phyloP scores from a whole-genome alignment of 306 rosid species.

The Sicyos baderoa region DNA sequence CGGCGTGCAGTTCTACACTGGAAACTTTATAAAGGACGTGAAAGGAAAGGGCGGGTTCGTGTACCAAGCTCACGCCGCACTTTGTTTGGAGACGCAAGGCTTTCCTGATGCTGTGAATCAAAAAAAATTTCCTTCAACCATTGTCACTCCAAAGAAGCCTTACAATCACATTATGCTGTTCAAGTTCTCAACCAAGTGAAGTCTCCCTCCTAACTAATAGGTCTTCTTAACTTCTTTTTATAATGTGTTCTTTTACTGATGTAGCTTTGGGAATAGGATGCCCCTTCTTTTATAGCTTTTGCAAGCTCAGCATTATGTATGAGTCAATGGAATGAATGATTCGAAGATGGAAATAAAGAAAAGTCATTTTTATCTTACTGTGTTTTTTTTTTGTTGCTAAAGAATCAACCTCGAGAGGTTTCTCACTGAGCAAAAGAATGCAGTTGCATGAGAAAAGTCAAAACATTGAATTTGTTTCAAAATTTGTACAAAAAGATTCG shows the following conservation, averaged over 20 bases:
- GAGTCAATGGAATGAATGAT: not conserved
- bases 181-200: slow-evolving; percentile 43
- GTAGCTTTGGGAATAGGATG: slow-evolving; percentile 10
- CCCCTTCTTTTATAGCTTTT: not conserved
- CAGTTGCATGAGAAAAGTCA: no score
- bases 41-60: slow-evolving; percentile 63
- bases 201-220: slow-evolving; percentile 9
- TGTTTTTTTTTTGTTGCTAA: no score
- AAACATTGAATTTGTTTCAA: no score
- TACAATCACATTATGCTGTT: slow-evolving; percentile 47
- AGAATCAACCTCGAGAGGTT: no score
- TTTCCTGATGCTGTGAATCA: slow-evolving; percentile 70
- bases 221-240: not conserved
- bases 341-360: slow-evolving; percentile 14
- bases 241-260: not conserved
- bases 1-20: slow-evolving; percentile 74
- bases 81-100: slow-evolving; percentile 67
- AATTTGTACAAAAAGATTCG: no score
- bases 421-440: no score
- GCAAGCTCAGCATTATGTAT: not conserved
- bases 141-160: slow-evolving; percentile 47
- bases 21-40: slow-evolving; percentile 38
- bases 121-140: slow-evolving; percentile 65
- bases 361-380: not conserved
- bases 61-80: slow-evolving; percentile 41